Percentiles rank a stretch among this genome's conserved stretches.
Conservation (phyloP, 345 rosid genomes). For the Lumnitzera littorea region DNA sequence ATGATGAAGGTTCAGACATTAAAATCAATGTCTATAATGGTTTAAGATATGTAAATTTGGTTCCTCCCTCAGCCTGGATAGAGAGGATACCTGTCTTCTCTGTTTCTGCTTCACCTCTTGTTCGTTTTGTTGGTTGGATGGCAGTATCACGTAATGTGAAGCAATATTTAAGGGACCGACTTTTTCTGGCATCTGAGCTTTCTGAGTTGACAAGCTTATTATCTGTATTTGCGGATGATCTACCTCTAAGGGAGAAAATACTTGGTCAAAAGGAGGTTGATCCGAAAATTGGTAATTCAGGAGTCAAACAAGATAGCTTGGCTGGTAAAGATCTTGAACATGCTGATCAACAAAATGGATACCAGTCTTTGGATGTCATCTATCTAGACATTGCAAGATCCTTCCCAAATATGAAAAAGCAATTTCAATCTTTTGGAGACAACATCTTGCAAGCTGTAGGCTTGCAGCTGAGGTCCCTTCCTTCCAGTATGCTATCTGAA, state of each 20-base stretch:
- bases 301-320: slow-evolving; percentile 13
- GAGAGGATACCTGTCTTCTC: slow-evolving; percentile 55
- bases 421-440: slow-evolving; percentile 63
- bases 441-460: slow-evolving; percentile 71
- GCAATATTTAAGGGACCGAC: slow-evolving; percentile 40
- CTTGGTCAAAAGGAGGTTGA: slow-evolving; percentile 28
- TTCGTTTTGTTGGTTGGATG: slow-evolving; percentile 89
- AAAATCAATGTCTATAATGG: slow-evolving; percentile 23
- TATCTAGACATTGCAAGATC: slow-evolving; percentile 57
- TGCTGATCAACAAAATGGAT: slow-evolving; percentile 22
- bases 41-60: slow-evolving; percentile 41
- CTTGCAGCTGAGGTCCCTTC: slow-evolving; percentile 55
- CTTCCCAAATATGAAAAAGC: slow-evolving; percentile 64
- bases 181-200: slow-evolving; percentile 60
- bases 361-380: slow-evolving; percentile 45
- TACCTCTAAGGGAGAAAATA: slow-evolving; percentile 37
- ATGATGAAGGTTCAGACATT: slow-evolving; percentile 40
- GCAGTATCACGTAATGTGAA: slow-evolving; percentile 63
- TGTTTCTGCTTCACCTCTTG: slow-evolving; percentile 48
- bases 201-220: slow-evolving; percentile 53
- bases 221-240: slow-evolving; percentile 66
- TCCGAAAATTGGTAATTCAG: slow-evolving; percentile 21
- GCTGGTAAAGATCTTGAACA: slow-evolving; percentile 14
- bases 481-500: slow-evolving; percentile 56
- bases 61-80: slow-evolving; percentile 69